Conservation (phyloP, 1,284 basidiomycete genomes). For the Xerocomus cyaneibrunnescens region DNA sequence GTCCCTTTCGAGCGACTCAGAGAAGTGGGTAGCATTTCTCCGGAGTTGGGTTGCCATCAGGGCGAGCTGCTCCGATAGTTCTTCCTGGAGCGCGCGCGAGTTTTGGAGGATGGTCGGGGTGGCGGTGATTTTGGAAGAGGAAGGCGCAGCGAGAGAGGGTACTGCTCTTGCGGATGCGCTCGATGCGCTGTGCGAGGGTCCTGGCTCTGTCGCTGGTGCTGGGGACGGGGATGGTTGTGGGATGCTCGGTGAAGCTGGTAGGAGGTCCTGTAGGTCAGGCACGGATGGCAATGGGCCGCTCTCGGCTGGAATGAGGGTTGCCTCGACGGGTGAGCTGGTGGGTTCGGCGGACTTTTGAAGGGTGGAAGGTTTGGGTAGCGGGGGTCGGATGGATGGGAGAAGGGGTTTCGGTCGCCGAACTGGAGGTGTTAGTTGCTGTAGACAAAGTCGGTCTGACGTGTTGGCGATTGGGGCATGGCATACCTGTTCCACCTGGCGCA, state of each 20-base stretch:
- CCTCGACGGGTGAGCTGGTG: conserved; percentile 18
- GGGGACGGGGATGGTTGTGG: background rate
- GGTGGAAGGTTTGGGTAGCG: conserved; percentile 10
- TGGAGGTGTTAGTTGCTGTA: conserved; percentile 39
- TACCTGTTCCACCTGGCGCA: conserved; percentile 53
- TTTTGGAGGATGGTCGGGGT: conserved; percentile 52
- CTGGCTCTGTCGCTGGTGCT: background rate
- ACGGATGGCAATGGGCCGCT: conserved; percentile 5
- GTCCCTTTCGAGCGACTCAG: conserved; percentile 62
- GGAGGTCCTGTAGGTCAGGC: conserved; percentile 15
- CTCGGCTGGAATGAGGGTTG: conserved; percentile 28
- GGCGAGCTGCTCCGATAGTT: conserved; percentile 70
- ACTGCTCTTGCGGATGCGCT: conserved; percentile 23
- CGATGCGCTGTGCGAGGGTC: conserved; percentile 19
- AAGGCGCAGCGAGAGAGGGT: conserved; percentile 27
- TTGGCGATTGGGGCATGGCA: background rate
- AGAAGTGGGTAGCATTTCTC: conserved; percentile 71
- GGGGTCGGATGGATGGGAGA: conserved; percentile 37
- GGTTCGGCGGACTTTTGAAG: background rate
- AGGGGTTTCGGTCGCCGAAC: conserved; percentile 40
- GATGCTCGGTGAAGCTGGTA: conserved; percentile 18
- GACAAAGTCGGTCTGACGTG: conserved; percentile 14
- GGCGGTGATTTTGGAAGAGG: conserved; percentile 39
- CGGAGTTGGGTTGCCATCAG: conserved; percentile 78
- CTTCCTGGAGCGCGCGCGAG: conserved; percentile 64